phyloP scores from a whole-genome alignment of 345 rosid species.

The Arabidopsis suecica region DNA sequence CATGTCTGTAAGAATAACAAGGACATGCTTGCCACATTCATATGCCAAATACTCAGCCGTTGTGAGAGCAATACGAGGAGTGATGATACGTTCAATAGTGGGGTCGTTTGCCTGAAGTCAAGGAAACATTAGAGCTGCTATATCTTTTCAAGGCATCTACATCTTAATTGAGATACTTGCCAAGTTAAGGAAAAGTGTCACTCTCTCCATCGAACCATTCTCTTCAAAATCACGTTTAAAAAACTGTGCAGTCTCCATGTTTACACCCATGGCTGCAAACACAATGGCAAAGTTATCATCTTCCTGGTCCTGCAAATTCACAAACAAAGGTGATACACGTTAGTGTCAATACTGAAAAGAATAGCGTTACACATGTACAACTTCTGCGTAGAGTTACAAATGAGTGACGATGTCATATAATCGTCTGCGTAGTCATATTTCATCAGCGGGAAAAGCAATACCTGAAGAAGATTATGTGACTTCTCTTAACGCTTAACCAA shows the following conservation, averaged over 20 bases:
- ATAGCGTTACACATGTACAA: no score
- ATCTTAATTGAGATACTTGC: not conserved
- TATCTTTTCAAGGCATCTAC: not conserved
- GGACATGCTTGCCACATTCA: slow-evolving; percentile 90
- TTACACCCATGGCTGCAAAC: not conserved
- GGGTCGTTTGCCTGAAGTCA: slow-evolving; percentile 46
- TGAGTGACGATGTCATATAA: not conserved
- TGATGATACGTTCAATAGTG: slow-evolving; percentile 83
- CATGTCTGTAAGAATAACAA: slow-evolving; percentile 88
- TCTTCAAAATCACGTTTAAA: not conserved
- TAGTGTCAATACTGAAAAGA: no score
- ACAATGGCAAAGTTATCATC: not conserved
- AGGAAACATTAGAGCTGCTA: not conserved
- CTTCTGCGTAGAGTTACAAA: no score
- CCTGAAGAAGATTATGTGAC: not conserved
- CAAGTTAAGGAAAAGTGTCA: not conserved
- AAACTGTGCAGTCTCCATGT: not conserved
- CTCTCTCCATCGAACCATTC: not conserved
- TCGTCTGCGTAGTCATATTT: not conserved
- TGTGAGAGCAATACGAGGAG: slow-evolving; percentile 89
- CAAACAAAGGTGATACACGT: not conserved
- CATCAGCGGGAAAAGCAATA: not conserved
- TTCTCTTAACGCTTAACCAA: not conserved
- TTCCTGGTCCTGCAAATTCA: not conserved
- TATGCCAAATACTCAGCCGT: slow-evolving; percentile 90